A percentile compares a stretch with the other conserved stretches of the same genome.
Evolutionary conservation across 2,329 filamentous ascomycete species (phyloP).

Genomic region (Lasiodiplodia sp.): DNA sequence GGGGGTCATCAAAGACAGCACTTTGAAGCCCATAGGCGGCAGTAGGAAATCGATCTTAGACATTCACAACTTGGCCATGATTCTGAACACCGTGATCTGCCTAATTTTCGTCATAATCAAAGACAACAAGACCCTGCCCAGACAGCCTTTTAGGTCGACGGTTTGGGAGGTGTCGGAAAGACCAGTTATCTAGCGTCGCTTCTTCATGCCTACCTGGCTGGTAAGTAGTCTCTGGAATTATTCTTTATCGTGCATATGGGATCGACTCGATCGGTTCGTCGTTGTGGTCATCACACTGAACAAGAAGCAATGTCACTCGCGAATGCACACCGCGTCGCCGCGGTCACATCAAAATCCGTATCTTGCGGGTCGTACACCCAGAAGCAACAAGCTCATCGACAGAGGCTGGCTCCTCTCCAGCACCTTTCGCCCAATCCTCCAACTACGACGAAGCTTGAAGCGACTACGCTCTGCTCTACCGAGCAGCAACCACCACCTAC

Average conservation of each 20-base stretch:
- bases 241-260: too few species aligned
- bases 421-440: background rate
- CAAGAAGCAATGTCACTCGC: background rate
- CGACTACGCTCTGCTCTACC: background rate
- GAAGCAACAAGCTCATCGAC: background rate
- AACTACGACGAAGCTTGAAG: background rate
- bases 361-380: background rate
- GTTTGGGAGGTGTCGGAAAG: background rate
- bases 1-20: constrained; percentile 23
- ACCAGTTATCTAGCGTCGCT: background rate
- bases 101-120: background rate
- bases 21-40: constrained; percentile 19
- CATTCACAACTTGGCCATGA: background rate
- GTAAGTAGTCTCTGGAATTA: background rate
- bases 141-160: background rate
- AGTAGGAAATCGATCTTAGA: constrained; percentile 25
- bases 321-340: background rate
- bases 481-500: background rate
- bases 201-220: background rate
- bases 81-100: constrained; percentile 3
- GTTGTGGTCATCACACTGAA: background rate
- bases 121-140: background rate
- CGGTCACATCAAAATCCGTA: background rate
- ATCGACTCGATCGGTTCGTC: background rate
- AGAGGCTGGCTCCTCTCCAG: background rate